Percentiles rank a stretch among this genome's conserved stretches.
Conservation (phyloP, 2,329 filamentous ascomycete species). For the Colletotrichum plurivorum region DNA sequence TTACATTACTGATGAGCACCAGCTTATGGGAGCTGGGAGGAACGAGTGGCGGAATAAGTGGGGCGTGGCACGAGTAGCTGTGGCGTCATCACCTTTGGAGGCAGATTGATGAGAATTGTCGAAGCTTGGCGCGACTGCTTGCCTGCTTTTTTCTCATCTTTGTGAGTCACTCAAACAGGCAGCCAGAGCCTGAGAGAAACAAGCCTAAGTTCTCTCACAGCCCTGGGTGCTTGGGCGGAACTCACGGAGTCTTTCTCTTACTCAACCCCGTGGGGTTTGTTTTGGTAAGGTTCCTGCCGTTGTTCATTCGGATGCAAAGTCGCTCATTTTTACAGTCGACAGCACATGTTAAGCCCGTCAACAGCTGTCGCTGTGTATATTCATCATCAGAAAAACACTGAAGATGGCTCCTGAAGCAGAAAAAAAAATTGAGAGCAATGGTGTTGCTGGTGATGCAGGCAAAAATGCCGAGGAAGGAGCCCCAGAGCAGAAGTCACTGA, state of each 20-base stretch:
- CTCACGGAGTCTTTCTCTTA: too few species aligned
- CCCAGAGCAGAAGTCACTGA: background rate
- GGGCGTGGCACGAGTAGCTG: too few species aligned
- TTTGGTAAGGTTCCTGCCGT: too few species aligned
- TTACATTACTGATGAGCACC: too few species aligned
- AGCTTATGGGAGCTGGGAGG: too few species aligned
- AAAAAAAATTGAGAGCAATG: background rate
- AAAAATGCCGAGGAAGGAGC: background rate
- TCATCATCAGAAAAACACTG: background rate
- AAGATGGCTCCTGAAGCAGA: slow-evolving; percentile 10
- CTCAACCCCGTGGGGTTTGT: too few species aligned
- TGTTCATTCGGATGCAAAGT: too few species aligned
- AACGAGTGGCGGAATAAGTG: too few species aligned
- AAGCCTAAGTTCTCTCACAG: too few species aligned
- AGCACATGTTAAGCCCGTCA: background rate
- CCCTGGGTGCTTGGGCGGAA: too few species aligned
- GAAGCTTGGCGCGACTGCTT: slow-evolving; percentile 10
- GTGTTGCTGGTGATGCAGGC: background rate
- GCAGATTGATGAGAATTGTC: background rate
- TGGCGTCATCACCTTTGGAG: slow-evolving; percentile 35
- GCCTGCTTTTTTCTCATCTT: background rate
- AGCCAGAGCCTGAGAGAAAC: background rate
- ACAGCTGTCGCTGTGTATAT: background rate
- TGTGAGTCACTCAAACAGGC: slow-evolving; percentile 5
- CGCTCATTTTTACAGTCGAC: background rate